phyloP scores from a whole-genome alignment of 257 asterid species.

The Solanum paucissectum region DNA sequence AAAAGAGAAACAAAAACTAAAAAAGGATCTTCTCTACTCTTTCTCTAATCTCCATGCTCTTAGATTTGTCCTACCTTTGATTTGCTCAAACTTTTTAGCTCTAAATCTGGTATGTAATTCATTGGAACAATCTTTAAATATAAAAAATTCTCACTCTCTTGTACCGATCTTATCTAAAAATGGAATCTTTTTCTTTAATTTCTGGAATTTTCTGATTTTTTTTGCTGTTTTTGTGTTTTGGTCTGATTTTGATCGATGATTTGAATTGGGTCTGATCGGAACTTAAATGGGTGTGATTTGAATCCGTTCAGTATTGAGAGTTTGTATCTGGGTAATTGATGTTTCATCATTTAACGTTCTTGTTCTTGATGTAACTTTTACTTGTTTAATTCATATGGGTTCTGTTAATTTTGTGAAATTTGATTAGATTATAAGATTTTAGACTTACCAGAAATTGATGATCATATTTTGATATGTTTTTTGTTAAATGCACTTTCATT shows the following conservation, averaged over 20 bases:
- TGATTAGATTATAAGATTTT: neutral
- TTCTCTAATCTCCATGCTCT: constrained; percentile 41
- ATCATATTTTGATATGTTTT: neutral
- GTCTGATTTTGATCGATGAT: constrained; percentile 17
- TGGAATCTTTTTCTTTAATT: neutral
- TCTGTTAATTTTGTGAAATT: neutral
- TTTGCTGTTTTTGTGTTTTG: constrained; percentile 28
- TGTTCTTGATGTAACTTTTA: constrained; percentile 17
- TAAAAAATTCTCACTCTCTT: neutral
- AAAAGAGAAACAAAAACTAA: neutral
- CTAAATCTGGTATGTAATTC: constrained; percentile 58
- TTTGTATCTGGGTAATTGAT: constrained; percentile 21
- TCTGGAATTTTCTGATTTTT: neutral
- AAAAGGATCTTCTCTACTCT: constrained; percentile 35
- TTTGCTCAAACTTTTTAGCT: constrained; percentile 32
- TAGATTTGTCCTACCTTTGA: constrained; percentile 44
- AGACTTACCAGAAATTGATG: neutral
- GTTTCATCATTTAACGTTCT: constrained; percentile 5
- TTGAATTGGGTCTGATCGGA: constrained; percentile 12
- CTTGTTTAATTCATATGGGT: constrained; percentile 10
- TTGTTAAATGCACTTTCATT: neutral
- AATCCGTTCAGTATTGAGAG: constrained; percentile 27
- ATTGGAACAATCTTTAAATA: constrained; percentile 1
- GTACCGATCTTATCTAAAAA: neutral
- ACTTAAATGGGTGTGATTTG: constrained; percentile 12